Evolutionary conservation across 768 basidiomycete genomes (phyloP).

Genomic region (Chalciporus sphaerocephalus): DNA sequence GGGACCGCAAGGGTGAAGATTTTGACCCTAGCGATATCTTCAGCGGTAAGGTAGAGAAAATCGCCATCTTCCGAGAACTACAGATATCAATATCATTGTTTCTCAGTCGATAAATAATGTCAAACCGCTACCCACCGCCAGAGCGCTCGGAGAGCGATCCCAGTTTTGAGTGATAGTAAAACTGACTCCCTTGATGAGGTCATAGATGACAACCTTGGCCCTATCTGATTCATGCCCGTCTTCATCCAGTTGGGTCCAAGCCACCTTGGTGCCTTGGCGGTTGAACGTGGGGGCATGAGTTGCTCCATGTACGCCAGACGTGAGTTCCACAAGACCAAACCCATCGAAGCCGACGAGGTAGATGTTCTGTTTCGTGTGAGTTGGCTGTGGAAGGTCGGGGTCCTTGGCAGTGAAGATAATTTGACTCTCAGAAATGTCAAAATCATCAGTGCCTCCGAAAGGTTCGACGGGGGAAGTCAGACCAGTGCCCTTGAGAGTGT

Average conservation of each 20-base stretch:
- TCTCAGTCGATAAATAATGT: background rate
- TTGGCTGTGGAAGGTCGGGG: conserved; percentile 66
- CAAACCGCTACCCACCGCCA: conserved; percentile 10
- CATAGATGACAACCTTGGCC: conserved; percentile 74
- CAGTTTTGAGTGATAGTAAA: conserved; percentile 76
- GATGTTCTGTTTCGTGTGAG: conserved; percentile 87
- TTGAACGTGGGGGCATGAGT: conserved; percentile 71
- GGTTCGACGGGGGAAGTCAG: conserved; percentile 78
- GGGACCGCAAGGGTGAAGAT: conserved; percentile 68
- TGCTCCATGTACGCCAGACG: conserved; percentile 82
- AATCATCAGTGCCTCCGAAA: conserved; percentile 81
- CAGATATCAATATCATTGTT: background rate
- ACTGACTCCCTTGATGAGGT: conserved; percentile 60
- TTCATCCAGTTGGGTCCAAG: conserved; percentile 83
- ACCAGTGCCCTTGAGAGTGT: conserved; percentile 60
- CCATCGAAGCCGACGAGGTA: conserved; percentile 64
- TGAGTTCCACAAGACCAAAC: conserved; percentile 59
- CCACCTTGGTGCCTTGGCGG: conserved; percentile 61
- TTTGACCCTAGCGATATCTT: conserved; percentile 75
- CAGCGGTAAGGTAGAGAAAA: conserved; percentile 68
- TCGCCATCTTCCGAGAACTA: conserved; percentile 74
- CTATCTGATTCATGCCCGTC: conserved; percentile 92
- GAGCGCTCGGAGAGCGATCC: conserved; percentile 66
- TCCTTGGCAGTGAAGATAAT: conserved; percentile 88
- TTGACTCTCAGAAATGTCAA: conserved; percentile 62